Percentiles rank a stretch among this genome's conserved stretches.
phyloP scores from a whole-genome alignment of 75 land plant species.

The Pinus taeda region DNA sequence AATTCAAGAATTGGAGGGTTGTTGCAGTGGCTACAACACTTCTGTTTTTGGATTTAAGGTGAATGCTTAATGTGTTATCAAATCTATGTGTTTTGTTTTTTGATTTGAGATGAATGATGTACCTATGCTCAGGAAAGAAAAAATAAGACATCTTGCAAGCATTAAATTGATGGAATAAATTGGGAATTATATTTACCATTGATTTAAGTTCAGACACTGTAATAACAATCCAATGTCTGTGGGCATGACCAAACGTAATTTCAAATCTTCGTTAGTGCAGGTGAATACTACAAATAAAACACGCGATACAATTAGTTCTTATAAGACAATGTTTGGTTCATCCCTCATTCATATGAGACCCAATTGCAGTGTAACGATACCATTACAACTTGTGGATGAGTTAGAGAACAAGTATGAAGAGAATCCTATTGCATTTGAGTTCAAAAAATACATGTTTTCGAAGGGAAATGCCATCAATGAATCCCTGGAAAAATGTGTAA shows the following conservation, averaged over 20 bases:
- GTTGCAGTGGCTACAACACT: too few species aligned
- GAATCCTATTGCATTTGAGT: slow-evolving; percentile 24
- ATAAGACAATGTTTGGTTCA: neutral
- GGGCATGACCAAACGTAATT: neutral
- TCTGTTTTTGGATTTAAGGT: too few species aligned
- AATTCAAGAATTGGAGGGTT: too few species aligned
- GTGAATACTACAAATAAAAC: neutral
- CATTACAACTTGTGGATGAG: neutral
- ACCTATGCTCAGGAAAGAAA: too few species aligned
- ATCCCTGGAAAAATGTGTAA: slow-evolving; percentile 17
- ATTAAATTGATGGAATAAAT: too few species aligned
- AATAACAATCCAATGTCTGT: neutral
- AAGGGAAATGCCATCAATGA: slow-evolving; percentile 31
- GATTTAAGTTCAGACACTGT: too few species aligned
- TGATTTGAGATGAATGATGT: too few species aligned
- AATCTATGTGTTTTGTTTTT: too few species aligned
- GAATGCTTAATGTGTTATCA: too few species aligned
- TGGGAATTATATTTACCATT: too few species aligned
- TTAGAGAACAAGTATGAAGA: neutral
- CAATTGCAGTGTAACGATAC: neutral
- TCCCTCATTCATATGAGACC: neutral
- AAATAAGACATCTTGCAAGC: too few species aligned
- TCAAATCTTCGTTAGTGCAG: neutral
- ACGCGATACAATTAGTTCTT: neutral
- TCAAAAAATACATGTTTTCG: slow-evolving; percentile 45